phyloP scores from a whole-genome alignment of 495 filamentous ascomycete genomes.

The Daldinia concentrica region DNA sequence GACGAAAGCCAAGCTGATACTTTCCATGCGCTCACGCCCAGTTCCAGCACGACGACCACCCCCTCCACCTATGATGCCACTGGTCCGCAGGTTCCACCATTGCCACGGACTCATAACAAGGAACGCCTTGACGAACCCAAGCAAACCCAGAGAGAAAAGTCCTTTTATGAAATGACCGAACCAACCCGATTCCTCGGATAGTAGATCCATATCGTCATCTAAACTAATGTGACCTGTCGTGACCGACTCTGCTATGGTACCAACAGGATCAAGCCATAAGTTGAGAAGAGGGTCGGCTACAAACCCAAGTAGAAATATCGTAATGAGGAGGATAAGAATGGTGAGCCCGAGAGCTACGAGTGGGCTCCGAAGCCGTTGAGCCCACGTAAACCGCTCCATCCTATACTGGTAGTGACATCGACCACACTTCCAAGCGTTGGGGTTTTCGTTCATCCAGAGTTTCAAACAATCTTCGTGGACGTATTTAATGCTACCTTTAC shows the following conservation, averaged over 20 bases:
- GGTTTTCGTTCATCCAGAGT: constrained; percentile 81
- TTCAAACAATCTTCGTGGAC: constrained; percentile 95
- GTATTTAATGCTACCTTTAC: constrained; percentile 90
- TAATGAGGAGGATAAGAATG: constrained; percentile 69
- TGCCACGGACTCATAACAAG: constrained; percentile 77
- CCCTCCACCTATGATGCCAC: constrained; percentile 51
- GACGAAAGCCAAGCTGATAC: constrained; percentile 79
- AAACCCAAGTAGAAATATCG: constrained; percentile 85
- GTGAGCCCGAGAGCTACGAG: constrained; percentile 72
- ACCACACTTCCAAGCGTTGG: constrained; percentile 82
- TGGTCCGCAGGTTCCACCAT: constrained; percentile 73
- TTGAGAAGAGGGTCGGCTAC: constrained; percentile 93
- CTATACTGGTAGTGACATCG: constrained; percentile 89
- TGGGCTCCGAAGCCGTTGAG: constrained; percentile 75
- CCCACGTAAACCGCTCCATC: constrained; percentile 79
- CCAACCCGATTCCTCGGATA: constrained; percentile 67
- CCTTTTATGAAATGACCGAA: constrained; percentile 87
- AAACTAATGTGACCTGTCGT: constrained; percentile 45
- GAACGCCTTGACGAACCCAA: constrained; percentile 86
- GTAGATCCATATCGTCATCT: constrained; percentile 47
- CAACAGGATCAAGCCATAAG: constrained; percentile 79
- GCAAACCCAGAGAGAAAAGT: constrained; percentile 79
- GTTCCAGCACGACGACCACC: constrained; percentile 63
- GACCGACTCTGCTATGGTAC: constrained; percentile 54
- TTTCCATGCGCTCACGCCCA: constrained; percentile 76